phyloP scores from a whole-genome alignment of 1,139 yeast species.

The Geotrichum macrosporum region DNA sequence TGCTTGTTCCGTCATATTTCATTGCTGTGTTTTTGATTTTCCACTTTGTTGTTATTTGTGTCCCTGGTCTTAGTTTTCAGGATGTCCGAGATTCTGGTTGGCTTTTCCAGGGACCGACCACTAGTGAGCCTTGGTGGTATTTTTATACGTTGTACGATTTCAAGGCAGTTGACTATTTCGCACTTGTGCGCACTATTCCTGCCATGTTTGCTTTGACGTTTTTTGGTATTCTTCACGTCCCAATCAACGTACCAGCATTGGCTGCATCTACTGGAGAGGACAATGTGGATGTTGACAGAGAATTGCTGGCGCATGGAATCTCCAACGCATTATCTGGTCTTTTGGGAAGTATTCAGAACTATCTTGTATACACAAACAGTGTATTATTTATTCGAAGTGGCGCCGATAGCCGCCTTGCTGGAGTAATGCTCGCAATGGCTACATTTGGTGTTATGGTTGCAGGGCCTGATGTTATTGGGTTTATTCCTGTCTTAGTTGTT shows the following conservation, averaged over 20 bases:
- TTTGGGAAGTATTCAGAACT: conserved; percentile 85
- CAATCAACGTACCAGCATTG: conserved; percentile 93
- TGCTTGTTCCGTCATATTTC: conserved; percentile 78
- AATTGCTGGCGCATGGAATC: conserved; percentile 89
- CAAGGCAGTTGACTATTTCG: conserved; percentile 64
- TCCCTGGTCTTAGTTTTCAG: conserved; percentile 62
- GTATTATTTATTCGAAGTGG: conserved; percentile 90
- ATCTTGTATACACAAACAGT: conserved; percentile 89
- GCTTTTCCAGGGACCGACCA: conserved; percentile 66
- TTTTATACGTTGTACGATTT: conserved; percentile 74
- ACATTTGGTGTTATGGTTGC: conserved; percentile 75
- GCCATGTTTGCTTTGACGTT: conserved; percentile 94
- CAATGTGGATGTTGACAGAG: conserved; percentile 80
- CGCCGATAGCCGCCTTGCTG: conserved; percentile 84
- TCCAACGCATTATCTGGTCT: conserved; percentile 85
- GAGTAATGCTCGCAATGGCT: conserved; percentile 76
- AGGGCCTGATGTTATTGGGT: conserved; percentile 92
- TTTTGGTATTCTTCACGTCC: conserved; percentile 92
- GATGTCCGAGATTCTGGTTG: conserved; percentile 71
- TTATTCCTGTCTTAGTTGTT: conserved; percentile 90
- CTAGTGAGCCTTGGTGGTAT: conserved; percentile 79
- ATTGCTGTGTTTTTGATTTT: conserved; percentile 63
- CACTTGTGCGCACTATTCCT: conserved; percentile 68
- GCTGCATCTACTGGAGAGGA: conserved; percentile 87
- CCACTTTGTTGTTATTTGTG: conserved; percentile 59